A percentile compares a stretch with the other conserved stretches of the same genome.
These are phyloP conservation scores for Diospyros lotus DNA, from an alignment of 148 eudicot genomes.

Conservation along the genomic window DNA sequence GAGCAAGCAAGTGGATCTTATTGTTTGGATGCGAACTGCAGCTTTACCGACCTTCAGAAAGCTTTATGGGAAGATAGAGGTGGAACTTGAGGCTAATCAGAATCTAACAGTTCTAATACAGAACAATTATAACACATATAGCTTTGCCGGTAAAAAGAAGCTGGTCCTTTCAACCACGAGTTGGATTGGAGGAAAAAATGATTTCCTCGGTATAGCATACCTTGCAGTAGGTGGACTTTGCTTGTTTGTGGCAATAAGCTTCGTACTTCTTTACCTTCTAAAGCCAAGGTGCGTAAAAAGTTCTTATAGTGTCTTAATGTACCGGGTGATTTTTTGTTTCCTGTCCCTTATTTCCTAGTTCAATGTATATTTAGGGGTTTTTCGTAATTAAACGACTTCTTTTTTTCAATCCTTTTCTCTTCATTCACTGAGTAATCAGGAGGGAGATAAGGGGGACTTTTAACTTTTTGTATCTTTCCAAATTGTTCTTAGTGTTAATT, in stretches of 20 bases:
- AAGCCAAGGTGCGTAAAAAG: slow-evolving; percentile 56
- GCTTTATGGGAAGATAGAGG: slow-evolving; percentile 80
- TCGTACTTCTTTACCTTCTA: slow-evolving; percentile 48
- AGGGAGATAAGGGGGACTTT: too few relatives aligned
- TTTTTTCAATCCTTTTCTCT: not conserved
- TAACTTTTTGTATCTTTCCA: too few relatives aligned
- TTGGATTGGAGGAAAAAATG: slow-evolving; percentile 88
- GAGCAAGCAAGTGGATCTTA: slow-evolving; percentile 80
- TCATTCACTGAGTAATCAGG: not conserved
- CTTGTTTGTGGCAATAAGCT: slow-evolving; percentile 52
- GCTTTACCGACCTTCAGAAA: slow-evolving; percentile 84
- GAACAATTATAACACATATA: slow-evolving; percentile 82
- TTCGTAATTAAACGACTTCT: not conserved
- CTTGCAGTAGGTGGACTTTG: slow-evolving; percentile 64
- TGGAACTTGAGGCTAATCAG: slow-evolving; percentile 53
- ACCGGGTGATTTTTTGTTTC: too few relatives aligned
- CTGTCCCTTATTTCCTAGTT: too few relatives aligned
- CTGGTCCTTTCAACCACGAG: slow-evolving; percentile 83
- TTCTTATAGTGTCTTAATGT: not conserved
- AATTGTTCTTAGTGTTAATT: not conserved
- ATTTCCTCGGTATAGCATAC: slow-evolving; percentile 66
- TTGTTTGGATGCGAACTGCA: slow-evolving; percentile 99
- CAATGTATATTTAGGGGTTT: too few relatives aligned
- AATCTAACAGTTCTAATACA: slow-evolving; percentile 47
- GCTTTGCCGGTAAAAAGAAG: slow-evolving; percentile 69